phyloP scores from a whole-genome alignment of 1,284 basidiomycete genomes.

The Ustilago esculenta region DNA sequence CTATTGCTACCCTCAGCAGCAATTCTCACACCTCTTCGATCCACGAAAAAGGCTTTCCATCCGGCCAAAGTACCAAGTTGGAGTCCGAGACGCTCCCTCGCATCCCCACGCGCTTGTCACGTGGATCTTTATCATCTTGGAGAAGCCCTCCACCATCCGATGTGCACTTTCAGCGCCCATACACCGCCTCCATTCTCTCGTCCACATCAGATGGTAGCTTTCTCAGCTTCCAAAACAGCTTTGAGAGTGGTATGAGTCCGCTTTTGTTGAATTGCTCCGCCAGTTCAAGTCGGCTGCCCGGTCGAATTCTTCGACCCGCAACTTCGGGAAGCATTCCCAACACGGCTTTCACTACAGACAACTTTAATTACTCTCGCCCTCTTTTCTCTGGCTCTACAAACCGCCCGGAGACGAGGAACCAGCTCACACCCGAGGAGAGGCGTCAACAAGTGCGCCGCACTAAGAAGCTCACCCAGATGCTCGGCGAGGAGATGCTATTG shows the following conservation, averaged over 20 bases:
- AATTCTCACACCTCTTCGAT: slow-evolving; percentile 2
- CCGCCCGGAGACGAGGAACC: slow-evolving; percentile 39
- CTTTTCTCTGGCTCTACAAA: neutral
- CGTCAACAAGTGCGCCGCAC: slow-evolving; percentile 45
- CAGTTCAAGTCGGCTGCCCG: slow-evolving; percentile 1
- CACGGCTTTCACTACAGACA: neutral
- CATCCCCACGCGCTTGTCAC: slow-evolving; percentile 7
- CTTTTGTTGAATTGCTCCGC: slow-evolving; percentile 15
- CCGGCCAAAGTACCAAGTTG: neutral
- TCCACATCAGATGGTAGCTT: slow-evolving; percentile 30
- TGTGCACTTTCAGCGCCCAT: slow-evolving; percentile 16
- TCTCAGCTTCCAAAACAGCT: slow-evolving; percentile 36
- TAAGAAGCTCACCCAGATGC: slow-evolving; percentile 52
- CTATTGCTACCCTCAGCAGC: slow-evolving; percentile 8
- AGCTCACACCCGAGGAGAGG: slow-evolving; percentile 37
- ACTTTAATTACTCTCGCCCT: slow-evolving; percentile 1
- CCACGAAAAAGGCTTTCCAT: slow-evolving; percentile 1
- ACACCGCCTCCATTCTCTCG: slow-evolving; percentile 39
- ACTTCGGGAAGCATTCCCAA: slow-evolving; percentile 17
- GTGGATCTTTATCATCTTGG: slow-evolving; percentile 4
- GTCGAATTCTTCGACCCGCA: slow-evolving; percentile 7
- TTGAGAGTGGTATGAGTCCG: slow-evolving; percentile 41
- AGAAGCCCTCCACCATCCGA: slow-evolving; percentile 15
- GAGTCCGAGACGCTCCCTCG: slow-evolving; percentile 11
- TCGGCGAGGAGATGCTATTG: slow-evolving; percentile 52